Evolutionary conservation across 208 protist species (phyloP), one percentile per base, ranked within the genome.

Genomic region (Wallacemonas rigidus): DNA sequence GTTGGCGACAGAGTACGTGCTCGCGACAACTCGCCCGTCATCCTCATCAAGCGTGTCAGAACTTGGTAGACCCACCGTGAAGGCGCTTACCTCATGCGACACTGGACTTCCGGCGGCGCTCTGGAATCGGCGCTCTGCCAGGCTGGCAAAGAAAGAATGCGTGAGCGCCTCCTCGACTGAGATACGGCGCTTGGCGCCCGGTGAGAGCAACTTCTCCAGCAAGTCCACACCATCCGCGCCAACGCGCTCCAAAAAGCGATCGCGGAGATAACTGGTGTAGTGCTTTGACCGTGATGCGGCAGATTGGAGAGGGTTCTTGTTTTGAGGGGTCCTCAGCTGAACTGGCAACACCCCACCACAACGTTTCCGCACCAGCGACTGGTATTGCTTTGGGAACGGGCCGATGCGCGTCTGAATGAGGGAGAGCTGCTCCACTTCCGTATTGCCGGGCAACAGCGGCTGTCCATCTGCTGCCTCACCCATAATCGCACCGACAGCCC

Each of bases 401-500:
- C 90, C 92, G 9, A 96, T 69, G 53, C 90, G 81, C 17, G 75
- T 64, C 44, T 94, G 90, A 36, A 98, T 97, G 7, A 97, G 67
- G 15, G 78, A 74, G 1, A 98, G 69, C 75, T 97, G 91, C 72
- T 97, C 93, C 54, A 92, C 38, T 74, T 97, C 92, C 35, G 89
- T 87, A 65, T 92, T 86, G 11, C 95, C 95, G 0, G 95, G 92
- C 38, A 98, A 80, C 50, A 98, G 70, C 26, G 95, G 86, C 65
- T 90, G 78, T 7, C 91, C 93, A 70, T 85, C 77, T 7, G 91
- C 79, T 15, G 85, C 70, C 82, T 98, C 94, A 36, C 87, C 93
- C 91, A 98, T 96, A 64, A 98, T 96, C 41, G 81, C 89, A 2
- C 95, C 95, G 3, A 95, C 81, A 0, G 94, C 89, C 94, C 93